Conservation (phyloP, 768 basidiomycete species). For the Cystofilobasidium ferigula region DNA sequence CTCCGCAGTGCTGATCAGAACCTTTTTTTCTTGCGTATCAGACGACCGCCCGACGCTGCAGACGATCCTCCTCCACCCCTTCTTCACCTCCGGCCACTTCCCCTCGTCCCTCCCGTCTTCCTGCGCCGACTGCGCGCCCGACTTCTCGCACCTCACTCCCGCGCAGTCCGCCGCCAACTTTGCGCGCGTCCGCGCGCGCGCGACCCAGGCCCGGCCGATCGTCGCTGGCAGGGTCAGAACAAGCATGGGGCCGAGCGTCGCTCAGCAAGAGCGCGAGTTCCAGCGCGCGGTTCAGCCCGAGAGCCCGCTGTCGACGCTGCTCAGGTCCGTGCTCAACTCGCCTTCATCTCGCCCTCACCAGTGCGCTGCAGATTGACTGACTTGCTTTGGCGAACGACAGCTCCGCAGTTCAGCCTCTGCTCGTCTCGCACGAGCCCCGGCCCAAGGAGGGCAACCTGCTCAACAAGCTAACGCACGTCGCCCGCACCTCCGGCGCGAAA, state of each 20-base stretch:
- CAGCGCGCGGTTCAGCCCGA: conserved; percentile 89
- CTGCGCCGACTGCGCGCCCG: conserved; percentile 62
- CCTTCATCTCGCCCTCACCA: neutral
- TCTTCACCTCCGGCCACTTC: conserved; percentile 70
- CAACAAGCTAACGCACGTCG: conserved; percentile 4
- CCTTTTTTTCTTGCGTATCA: conserved; percentile 13
- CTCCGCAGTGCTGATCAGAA: neutral
- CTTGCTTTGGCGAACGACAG: conserved; percentile 29
- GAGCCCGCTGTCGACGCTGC: conserved; percentile 80
- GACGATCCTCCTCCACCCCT: conserved; percentile 71
- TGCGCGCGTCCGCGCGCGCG: conserved; percentile 51
- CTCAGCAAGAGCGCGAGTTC: conserved; percentile 74
- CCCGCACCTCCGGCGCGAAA: neutral
- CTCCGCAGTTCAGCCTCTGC: conserved; percentile 73
- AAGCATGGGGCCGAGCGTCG: conserved; percentile 34
- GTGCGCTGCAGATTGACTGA: neutral
- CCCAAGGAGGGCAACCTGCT: conserved; percentile 8
- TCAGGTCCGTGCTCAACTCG: conserved; percentile 41
- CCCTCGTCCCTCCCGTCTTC: conserved; percentile 69
- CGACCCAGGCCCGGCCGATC: conserved; percentile 42
- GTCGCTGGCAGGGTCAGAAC: conserved; percentile 16
- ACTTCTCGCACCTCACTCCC: conserved; percentile 59
- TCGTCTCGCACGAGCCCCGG: conserved; percentile 23
- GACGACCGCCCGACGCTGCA: conserved; percentile 68
- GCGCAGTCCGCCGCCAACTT: conserved; percentile 59